Base-by-base conservation (phyloP, 441 rosid species). In the Gossypium schwendimanii region DNA sequence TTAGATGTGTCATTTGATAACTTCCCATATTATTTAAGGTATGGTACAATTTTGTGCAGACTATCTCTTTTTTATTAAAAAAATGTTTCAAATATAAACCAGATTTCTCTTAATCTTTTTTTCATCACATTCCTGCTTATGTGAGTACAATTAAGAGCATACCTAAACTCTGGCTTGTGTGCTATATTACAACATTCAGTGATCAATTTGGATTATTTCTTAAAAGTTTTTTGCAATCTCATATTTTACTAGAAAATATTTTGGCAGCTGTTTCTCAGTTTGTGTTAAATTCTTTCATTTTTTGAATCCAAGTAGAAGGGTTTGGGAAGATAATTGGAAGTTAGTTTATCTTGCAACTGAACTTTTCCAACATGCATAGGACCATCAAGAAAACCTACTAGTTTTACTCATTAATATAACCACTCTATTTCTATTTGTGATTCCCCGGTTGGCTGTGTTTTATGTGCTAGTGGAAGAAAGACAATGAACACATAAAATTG, bases 11-110 rank as follows among this genome's bases (percentile, higher is more conserved):
- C 98, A 71, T 89, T 93, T 63, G 98, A 89, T 47, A 81, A 85
- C 78, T 93, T 93, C 71, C 98, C 98, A 28, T 93, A 93, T 77
- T 93, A 86, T 77, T 80, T 93, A 68, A 93, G 98, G 98, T 92
- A 71, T 47, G 52, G 57, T 49, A 63, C 8, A 50, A 72, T 18
- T 47, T 15, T 4, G 12, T 24, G 24, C 10, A 2, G 44, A 41
- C 31, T 23, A 0, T 24, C 14, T 41, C 6, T 54, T 53, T 67
- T 24, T 28, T 23, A 4, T 68, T 68, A 14, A 68, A 52, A 5
- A 15, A 52, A 26, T 47, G 17, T 23, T 14, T 24, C 31, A n/a
- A 66, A 47, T 47, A 36, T 24, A 47, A 47, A 15, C 21, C 3
- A 66, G 70, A 45, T 0, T 47, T 47, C 57, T 47, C 55, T 45